Conservation (phyloP, 345 rosid genomes). For the Salix purpurea region DNA sequence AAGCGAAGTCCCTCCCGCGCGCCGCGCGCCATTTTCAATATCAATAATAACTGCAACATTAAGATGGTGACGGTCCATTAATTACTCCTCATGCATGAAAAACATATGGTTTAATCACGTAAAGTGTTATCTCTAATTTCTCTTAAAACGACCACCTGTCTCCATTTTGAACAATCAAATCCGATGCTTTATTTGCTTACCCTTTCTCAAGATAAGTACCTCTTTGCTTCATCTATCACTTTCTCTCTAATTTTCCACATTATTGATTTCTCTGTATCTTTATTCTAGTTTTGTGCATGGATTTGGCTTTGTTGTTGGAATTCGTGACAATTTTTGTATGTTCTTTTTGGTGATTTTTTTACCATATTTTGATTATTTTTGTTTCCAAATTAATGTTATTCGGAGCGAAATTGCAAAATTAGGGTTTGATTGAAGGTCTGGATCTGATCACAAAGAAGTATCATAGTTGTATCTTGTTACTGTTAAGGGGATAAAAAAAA, state of each 20-base stretch:
- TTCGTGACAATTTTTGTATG: neutral
- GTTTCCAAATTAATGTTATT: slow-evolving; percentile 5
- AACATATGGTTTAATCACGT: neutral
- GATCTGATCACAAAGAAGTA: neutral
- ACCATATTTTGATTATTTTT: neutral
- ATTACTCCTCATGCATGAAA: neutral
- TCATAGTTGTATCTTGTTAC: neutral
- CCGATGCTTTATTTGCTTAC: neutral
- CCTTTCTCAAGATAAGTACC: neutral
- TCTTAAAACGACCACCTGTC: neutral
- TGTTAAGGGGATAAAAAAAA: slow-evolving; percentile 18
- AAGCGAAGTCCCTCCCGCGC: neutral
- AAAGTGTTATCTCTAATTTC: neutral
- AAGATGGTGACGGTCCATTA: neutral
- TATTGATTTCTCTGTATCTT: neutral
- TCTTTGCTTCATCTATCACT: neutral
- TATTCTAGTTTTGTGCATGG: neutral
- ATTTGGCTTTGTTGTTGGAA: neutral
- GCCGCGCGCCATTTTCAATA: neutral
- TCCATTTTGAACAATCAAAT: neutral
- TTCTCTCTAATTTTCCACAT: neutral
- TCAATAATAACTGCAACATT: too few relatives aligned
- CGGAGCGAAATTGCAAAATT: slow-evolving; percentile 1
- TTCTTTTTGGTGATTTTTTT: neutral
- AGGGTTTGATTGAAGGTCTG: neutral